Evolutionary conservation across 306 rosid species (phyloP).

Genomic region (Delonix regia): DNA sequence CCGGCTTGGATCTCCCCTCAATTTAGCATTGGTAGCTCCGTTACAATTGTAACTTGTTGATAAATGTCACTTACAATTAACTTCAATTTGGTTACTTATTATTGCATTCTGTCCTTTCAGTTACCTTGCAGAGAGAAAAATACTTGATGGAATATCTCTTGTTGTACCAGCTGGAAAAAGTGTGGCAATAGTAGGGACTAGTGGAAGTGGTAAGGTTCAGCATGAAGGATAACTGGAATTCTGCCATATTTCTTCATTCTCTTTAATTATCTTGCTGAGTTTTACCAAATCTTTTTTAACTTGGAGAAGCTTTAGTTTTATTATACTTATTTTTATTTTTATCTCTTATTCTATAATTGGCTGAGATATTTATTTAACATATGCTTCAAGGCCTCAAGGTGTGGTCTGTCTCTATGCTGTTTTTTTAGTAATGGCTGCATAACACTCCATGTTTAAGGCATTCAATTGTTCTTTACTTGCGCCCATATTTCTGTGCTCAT

Average conservation of each 20-base stretch:
- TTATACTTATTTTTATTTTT: background rate
- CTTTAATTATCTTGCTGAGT: slow-evolving; percentile 23
- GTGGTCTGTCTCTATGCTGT: background rate
- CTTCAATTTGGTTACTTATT: slow-evolving; percentile 34
- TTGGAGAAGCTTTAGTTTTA: background rate
- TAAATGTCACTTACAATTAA: slow-evolving; percentile 16
- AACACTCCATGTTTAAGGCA: background rate
- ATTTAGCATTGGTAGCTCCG: slow-evolving; percentile 10
- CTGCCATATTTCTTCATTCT: slow-evolving; percentile 6
- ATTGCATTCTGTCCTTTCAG: slow-evolving; percentile 51
- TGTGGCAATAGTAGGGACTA: slow-evolving; percentile 98
- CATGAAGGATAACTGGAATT: slow-evolving; percentile 23
- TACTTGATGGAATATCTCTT: slow-evolving; percentile 92
- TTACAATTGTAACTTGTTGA: slow-evolving; percentile 24
- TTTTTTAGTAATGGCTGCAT: background rate
- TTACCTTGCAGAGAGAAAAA: slow-evolving; percentile 82
- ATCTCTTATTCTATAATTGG: background rate
- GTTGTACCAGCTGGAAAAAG: slow-evolving; percentile 93
- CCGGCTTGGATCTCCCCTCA: background rate
- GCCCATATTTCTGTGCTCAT: background rate
- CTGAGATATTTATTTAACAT: background rate
- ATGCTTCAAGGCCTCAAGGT: background rate
- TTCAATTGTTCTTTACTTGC: background rate
- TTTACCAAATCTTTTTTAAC: background rate
- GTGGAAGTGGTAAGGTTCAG: slow-evolving; percentile 92